These are phyloP conservation scores for Trametopsis cervina DNA, from an alignment of 768 basidiomycete genomes.

Conservation along the genomic window DNA sequence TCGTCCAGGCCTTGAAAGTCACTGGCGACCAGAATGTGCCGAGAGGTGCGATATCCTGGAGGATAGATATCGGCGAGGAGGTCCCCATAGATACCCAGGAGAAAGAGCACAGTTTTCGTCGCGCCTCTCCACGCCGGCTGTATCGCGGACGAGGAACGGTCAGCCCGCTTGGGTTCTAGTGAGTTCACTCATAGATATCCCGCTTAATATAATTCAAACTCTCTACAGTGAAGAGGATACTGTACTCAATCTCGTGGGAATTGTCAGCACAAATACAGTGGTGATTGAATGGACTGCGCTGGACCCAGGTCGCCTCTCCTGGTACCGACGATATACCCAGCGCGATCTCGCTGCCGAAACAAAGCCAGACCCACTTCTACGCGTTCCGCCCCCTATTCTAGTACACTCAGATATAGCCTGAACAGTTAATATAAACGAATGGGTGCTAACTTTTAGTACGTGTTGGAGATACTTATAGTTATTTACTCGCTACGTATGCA, in stretches of 20 bases:
- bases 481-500: not conserved
- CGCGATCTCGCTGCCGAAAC: no score
- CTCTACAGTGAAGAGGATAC: not conserved
- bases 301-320: not conserved
- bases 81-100: not conserved
- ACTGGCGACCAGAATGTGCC: conserved; percentile 17
- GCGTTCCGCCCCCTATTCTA: no score
- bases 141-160: conserved; percentile 2
- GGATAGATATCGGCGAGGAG: not conserved
- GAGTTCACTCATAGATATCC: not conserved
- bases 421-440: no score
- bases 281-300: conserved; percentile 1
- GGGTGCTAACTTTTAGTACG: no score
- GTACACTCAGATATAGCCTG: no score
- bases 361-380: no score
- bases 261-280: not conserved
- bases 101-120: not conserved
- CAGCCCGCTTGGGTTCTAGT: not conserved
- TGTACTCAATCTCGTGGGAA: not conserved
- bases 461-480: no score
- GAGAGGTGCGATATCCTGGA: conserved; percentile 16
- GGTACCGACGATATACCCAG: conserved; percentile 1
- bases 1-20: conserved; percentile 18
- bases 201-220: not conserved
- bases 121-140: not conserved